A percentile compares a stretch with the other conserved stretches of the same genome.
phyloP scores from a whole-genome alignment of 192 early-diverging fungal genomes.

The Phycomyces nitens region DNA sequence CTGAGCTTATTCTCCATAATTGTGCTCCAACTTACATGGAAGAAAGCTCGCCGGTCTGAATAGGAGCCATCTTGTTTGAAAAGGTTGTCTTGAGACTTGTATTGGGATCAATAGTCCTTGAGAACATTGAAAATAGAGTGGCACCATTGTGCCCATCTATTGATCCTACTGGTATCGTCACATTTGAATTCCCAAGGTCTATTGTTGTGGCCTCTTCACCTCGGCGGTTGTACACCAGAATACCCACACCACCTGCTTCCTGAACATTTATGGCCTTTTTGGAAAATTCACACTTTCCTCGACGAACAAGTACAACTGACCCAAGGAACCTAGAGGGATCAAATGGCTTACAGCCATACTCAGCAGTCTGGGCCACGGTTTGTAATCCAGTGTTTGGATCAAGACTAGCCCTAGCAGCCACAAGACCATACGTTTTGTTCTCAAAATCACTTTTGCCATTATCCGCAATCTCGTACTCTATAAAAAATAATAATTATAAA shows the following conservation, averaged over 20 bases:
- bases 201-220: constrained; percentile 7
- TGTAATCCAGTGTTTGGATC: too few relatives aligned
- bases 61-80: constrained; percentile 20
- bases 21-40: constrained; percentile 21
- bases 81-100: constrained; percentile 18
- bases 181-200: constrained; percentile 19
- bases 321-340: constrained; percentile 18
- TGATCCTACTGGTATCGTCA: constrained; percentile 47
- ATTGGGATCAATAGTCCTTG: constrained; percentile 14
- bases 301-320: constrained; percentile 54
- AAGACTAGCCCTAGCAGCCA: too few relatives aligned
- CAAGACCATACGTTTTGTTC: too few relatives aligned
- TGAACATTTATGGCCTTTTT: constrained; percentile 57
- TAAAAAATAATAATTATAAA: too few relatives aligned
- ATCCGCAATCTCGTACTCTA: constrained; percentile 4
- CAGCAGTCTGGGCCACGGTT: not conserved
- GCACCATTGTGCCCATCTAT: constrained; percentile 47
- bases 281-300: constrained; percentile 61
- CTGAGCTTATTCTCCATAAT: constrained; percentile 24
- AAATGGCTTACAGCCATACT: constrained; percentile 1
- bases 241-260: constrained; percentile 56
- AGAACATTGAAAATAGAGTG: constrained; percentile 13
- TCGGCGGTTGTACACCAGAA: constrained; percentile 56
- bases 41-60: constrained; percentile 20
- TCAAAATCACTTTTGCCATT: too few relatives aligned